Evolutionary conservation across 2,329 filamentous ascomycete species (phyloP).

Genomic region (Thermothelomyces thermophilus): DNA sequence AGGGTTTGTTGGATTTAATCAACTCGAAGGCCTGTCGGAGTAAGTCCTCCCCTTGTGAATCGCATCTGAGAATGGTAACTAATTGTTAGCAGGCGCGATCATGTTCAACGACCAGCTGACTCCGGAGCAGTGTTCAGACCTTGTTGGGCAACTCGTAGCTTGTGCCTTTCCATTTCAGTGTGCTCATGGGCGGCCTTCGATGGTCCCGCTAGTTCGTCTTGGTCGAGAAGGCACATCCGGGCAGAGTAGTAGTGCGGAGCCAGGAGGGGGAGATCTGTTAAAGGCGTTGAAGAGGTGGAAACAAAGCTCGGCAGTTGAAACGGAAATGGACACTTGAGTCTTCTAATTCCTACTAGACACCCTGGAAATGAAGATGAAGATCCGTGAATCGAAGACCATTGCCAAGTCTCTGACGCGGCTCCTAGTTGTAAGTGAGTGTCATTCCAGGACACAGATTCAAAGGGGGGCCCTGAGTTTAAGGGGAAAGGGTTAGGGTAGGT

Average conservation of each 20-base stretch:
- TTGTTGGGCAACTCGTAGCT: slow-evolving; percentile 51
- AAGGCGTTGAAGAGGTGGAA: slow-evolving; percentile 14
- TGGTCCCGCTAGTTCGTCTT: slow-evolving; percentile 56
- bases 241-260: background rate
- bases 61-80: background rate
- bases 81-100: slow-evolving; percentile 48
- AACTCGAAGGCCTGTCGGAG: slow-evolving; percentile 72
- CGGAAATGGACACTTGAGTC: too few species aligned
- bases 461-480: too few species aligned
- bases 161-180: slow-evolving; percentile 77
- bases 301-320: background rate
- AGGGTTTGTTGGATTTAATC: slow-evolving; percentile 67
- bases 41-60: slow-evolving; percentile 26
- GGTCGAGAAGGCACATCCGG: slow-evolving; percentile 23
- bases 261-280: slow-evolving; percentile 4
- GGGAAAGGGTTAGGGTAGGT: background rate
- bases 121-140: slow-evolving; percentile 47
- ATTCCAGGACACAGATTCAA: too few species aligned
- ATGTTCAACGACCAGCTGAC: slow-evolving; percentile 76
- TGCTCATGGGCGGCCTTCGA: slow-evolving; percentile 67
- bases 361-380: too few species aligned
- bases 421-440: too few species aligned
- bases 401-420: too few species aligned
- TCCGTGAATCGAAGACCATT: too few species aligned
- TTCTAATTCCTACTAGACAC: too few species aligned